Evolutionary conservation across 805 yeast genomes (phyloP), one percentile per base, ranked within the genome.

Genomic region (Blastobotrys parvus): DNA sequence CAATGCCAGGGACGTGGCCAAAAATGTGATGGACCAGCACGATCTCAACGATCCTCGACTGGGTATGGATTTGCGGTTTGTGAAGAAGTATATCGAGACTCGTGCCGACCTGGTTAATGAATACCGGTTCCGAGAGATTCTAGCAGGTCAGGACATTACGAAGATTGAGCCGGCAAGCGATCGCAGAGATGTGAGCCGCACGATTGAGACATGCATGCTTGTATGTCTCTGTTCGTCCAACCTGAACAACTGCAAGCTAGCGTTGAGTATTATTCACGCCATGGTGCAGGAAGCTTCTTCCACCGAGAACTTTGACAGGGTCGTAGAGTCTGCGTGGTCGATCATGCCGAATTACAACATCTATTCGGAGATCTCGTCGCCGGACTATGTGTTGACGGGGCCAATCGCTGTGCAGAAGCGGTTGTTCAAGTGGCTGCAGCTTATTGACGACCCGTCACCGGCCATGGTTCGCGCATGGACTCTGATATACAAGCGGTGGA

Each of bases 341-440:
- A 49, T 53, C 35, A 40, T 55, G 17, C 50, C 50, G 11, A 71
- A 74, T 44, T 39, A 57, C 3, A 65, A 59, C 0, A 64, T 77
- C 19, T 69, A 70, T 34, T 49, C 51, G 7, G 65, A 68, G 2
- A 64, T 84, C 37, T 61, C 74, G 2, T 60, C 72, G 4, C 88
- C 80, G 47, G 73, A 69, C 18, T 63, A 65, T 18, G 72, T 79
- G 1, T 74, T 81, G 33, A 77, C 84, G 0, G 89, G 92, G 22
- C 70, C 79, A 17, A 78, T 81, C 22, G 88, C 94, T 0, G 68
- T 82, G 29, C 88, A 83, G 54, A 82, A 82, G 56, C 73, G 77
- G 45, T 61, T 82, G 41, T 69, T 83, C 56, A 72, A 58, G 46
- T 49, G 54, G 34, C 53, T 65, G 39, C 49, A 58, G 35, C 50